A percentile compares a stretch with the other conserved stretches of the same genome.
phyloP scores from a whole-genome alignment of 2,329 filamentous ascomycete genomes.

The Shiraia bambusicola region DNA sequence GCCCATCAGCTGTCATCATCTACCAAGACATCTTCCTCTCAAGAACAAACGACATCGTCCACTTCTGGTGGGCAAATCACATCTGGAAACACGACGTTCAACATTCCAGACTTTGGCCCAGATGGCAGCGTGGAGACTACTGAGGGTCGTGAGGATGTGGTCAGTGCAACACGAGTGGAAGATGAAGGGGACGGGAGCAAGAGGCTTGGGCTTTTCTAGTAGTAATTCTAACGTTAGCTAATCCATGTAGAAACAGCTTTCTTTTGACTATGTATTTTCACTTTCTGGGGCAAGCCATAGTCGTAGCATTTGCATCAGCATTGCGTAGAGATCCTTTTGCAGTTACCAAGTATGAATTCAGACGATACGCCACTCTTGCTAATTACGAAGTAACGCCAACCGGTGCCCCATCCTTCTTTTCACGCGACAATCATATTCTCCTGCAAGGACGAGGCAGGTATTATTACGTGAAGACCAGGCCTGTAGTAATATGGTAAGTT shows the following conservation, averaged over 20 bases:
- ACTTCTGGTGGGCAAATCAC: conserved; percentile 7
- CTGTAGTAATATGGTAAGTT: background rate
- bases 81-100: conserved; percentile 21
- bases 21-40: background rate
- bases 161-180: conserved; percentile 14
- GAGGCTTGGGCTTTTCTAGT: background rate
- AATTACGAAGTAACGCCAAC: too few relatives aligned
- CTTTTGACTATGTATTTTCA: background rate
- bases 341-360: background rate
- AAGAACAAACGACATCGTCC: background rate
- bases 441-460: too few relatives aligned
- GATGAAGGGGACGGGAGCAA: conserved; percentile 1
- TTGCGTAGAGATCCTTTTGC: conserved; percentile 18
- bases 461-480: too few relatives aligned
- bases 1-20: too few relatives aligned
- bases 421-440: too few relatives aligned
- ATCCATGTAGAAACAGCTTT: conserved; percentile 1
- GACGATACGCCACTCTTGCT: background rate
- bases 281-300: background rate
- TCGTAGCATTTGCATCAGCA: conserved; percentile 19
- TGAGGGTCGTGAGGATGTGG: conserved; percentile 4
- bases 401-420: too few relatives aligned
- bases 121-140: conserved; percentile 1
- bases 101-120: conserved; percentile 19
- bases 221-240: background rate